These are phyloP conservation scores for Phenoliferia sp. DNA, from an alignment of 1,284 basidiomycete species.

Conservation along the genomic window DNA sequence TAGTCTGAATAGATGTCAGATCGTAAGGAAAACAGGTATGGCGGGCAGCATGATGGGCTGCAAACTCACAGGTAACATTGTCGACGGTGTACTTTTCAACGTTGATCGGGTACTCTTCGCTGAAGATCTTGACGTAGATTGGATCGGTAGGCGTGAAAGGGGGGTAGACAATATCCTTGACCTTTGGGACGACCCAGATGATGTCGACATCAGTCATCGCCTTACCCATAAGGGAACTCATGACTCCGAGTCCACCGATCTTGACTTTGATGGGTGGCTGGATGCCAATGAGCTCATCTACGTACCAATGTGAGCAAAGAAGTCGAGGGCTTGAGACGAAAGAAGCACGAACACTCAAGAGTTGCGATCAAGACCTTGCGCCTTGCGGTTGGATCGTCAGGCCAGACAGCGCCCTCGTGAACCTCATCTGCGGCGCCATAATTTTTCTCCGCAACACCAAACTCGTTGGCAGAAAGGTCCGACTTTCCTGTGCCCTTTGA, in stretches of 20 bases:
- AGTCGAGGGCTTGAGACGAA: not conserved
- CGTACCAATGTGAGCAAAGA: not conserved
- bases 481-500: not conserved
- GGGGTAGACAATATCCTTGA: not conserved
- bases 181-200: not conserved
- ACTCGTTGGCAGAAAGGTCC: not conserved
- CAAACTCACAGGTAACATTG: not conserved
- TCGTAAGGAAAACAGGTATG: too few species aligned
- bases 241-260: not conserved
- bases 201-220: not conserved
- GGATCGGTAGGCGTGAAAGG: not conserved
- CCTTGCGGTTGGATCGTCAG: not conserved
- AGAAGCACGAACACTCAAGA: not conserved
- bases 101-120: not conserved
- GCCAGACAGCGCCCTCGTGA: not conserved
- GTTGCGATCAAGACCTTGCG: not conserved
- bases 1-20: too few species aligned
- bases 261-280: not conserved
- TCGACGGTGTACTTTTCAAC: not conserved
- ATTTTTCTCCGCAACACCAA: not conserved
- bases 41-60: too few species aligned
- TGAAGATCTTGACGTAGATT: not conserved
- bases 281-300: not conserved
- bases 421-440: not conserved
- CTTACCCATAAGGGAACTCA: not conserved